These are phyloP conservation scores for Aspergillus luchuensis DNA, from an alignment of 2,329 filamentous ascomycete genomes.

Conservation along the genomic window DNA sequence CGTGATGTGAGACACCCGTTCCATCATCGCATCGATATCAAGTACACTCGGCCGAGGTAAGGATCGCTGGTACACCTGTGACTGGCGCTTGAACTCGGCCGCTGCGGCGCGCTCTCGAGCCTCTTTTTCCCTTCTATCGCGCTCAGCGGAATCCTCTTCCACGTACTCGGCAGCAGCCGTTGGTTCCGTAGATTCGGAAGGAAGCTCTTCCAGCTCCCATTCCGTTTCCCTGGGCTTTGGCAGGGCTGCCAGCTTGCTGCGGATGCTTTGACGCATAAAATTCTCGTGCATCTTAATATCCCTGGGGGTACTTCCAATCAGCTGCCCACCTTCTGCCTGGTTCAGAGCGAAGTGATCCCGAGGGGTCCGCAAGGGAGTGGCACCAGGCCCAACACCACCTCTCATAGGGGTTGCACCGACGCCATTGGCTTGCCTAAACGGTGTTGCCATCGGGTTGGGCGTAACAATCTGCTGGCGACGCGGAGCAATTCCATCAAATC, in stretches of 20 bases:
- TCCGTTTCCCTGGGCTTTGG: conserved; percentile 92
- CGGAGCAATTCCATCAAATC: conserved; percentile 82
- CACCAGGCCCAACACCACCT: conserved; percentile 65
- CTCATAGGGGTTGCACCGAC: conserved; percentile 66
- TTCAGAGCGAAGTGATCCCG: conserved; percentile 88
- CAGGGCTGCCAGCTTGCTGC: conserved; percentile 67
- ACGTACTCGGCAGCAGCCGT: conserved; percentile 52
- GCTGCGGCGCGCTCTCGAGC: conserved; percentile 64
- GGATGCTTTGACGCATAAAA: conserved; percentile 68
- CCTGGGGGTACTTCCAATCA: conserved; percentile 72
- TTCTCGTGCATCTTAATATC: conserved; percentile 73
- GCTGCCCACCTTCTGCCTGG: conserved; percentile 64
- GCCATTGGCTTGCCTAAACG: conserved; percentile 68
- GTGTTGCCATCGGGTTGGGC: conserved; percentile 93
- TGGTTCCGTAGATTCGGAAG: conserved; percentile 73
- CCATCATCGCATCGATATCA: conserved; percentile 69
- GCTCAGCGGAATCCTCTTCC: conserved; percentile 71
- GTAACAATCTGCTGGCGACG: conserved; percentile 81
- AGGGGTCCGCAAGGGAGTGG: conserved; percentile 84
- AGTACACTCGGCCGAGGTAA: conserved; percentile 76
- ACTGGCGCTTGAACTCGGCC: conserved; percentile 77
- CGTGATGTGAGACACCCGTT: conserved; percentile 60
- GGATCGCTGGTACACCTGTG: conserved; percentile 84
- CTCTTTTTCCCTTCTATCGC: conserved; percentile 69
- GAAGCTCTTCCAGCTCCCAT: conserved; percentile 84